Evolutionary conservation across 768 basidiomycete species (phyloP).

Genomic region (Cytidiella melzeri): DNA sequence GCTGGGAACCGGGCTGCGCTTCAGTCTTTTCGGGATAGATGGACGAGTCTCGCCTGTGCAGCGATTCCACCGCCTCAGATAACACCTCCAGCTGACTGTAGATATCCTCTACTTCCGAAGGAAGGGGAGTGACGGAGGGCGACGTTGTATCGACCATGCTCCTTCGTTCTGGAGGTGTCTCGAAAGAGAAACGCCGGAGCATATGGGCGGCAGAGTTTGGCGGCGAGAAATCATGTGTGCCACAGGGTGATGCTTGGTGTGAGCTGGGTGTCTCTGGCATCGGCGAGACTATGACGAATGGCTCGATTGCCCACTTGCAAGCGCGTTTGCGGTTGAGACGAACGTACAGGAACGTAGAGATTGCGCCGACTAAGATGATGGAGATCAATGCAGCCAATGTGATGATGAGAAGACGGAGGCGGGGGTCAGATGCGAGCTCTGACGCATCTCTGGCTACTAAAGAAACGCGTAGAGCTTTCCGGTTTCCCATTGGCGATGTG

Average conservation of each 20-base stretch:
- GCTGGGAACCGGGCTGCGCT: no score
- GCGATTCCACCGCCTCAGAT: neutral
- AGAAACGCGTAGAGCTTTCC: neutral
- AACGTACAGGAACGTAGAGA: neutral
- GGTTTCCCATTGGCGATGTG: neutral
- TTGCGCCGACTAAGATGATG: neutral
- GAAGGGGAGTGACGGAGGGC: conserved; percentile 1
- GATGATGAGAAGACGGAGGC: neutral
- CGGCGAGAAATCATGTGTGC: neutral
- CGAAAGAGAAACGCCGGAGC: conserved; percentile 5
- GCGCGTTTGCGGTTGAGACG: neutral
- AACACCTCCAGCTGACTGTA: conserved; percentile 7
- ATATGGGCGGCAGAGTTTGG: neutral
- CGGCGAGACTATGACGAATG: neutral
- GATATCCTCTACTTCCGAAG: conserved; percentile 3
- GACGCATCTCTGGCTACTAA: neutral
- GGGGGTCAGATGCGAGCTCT: neutral
- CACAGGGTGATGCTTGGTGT: no score
- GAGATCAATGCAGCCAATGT: neutral
- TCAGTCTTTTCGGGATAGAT: neutral
- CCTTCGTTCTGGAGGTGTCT: neutral
- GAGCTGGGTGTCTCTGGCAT: neutral
- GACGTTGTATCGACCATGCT: neutral
- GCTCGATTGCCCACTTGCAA: neutral
- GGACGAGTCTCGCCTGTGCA: neutral